These are phyloP conservation scores for Solanum dulcamara DNA, from an alignment of 257 asterid species.

Conservation along the genomic window DNA sequence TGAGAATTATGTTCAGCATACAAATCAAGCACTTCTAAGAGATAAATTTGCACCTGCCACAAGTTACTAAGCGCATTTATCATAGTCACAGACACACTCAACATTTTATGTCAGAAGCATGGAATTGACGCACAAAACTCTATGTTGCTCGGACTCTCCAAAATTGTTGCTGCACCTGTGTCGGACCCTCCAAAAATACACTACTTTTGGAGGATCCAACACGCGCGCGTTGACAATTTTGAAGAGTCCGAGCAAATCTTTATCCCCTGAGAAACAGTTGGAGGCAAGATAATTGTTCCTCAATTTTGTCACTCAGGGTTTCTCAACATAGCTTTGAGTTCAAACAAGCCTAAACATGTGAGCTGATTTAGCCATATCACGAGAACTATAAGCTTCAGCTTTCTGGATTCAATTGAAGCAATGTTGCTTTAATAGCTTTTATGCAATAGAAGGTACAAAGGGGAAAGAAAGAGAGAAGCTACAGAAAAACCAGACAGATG, in stretches of 20 bases:
- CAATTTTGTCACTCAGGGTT: background rate
- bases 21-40: constrained; percentile 94
- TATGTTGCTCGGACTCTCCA: background rate
- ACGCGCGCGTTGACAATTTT: background rate
- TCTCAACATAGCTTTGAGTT: background rate
- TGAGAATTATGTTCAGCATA: constrained; percentile 59
- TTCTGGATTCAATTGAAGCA: background rate
- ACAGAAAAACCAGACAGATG: constrained; percentile 3
- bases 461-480: background rate
- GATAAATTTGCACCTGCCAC: constrained; percentile 86
- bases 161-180: background rate
- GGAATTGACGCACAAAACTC: background rate
- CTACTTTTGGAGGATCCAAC: background rate
- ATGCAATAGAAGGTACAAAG: background rate
- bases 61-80: background rate
- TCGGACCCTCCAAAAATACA: background rate
- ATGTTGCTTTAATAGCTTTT: background rate
- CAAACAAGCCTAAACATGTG: background rate
- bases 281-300: background rate
- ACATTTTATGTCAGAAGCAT: background rate
- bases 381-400: background rate
- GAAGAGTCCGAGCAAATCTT: background rate
- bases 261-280: background rate
- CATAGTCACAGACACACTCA: background rate
- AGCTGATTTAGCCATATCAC: background rate